These are phyloP conservation scores for Herpetospermum pedunculosum DNA, from an alignment of 306 rosid genomes.

Conservation along the genomic window DNA sequence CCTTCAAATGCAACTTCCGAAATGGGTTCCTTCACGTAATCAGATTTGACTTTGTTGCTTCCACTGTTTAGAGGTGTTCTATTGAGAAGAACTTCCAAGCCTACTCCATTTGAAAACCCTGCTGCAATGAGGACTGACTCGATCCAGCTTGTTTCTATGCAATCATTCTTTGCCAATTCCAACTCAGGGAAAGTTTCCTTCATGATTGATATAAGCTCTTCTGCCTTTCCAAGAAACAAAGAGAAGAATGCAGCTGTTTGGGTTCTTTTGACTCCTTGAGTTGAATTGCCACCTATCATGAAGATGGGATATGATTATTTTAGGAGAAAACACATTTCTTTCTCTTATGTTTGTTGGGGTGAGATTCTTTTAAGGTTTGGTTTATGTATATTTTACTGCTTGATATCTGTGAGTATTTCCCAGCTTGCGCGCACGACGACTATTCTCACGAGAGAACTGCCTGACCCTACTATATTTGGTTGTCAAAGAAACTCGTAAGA, in stretches of 20 bases:
- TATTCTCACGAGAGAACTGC: no score
- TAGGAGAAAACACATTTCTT: no score
- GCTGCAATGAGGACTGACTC: constrained; percentile 45
- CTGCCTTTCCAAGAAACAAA: constrained; percentile 38
- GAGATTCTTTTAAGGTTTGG: no score
- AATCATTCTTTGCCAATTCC: constrained; percentile 30
- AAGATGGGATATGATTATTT: no score
- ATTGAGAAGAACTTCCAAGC: no score
- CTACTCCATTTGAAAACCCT: no score
- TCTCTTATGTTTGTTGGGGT: no score
- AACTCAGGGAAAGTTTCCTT: constrained; percentile 36
- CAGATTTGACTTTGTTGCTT: constrained; percentile 58
- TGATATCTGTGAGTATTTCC: no score
- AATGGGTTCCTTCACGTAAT: constrained; percentile 39
- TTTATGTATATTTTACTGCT: no score
- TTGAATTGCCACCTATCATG: constrained; percentile 11
- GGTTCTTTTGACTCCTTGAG: constrained; percentile 21
- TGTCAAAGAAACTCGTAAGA: no score
- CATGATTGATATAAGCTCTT: constrained; percentile 26
- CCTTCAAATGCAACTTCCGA: constrained; percentile 23
- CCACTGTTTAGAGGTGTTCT: constrained; percentile 19
- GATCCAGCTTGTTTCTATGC: constrained; percentile 60
- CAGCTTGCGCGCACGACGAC: no score
- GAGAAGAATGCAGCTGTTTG: constrained; percentile 18
- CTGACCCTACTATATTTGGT: no score